These are phyloP conservation scores for Phaeosphaeriaceae sp. DNA, from an alignment of 2,329 filamentous ascomycete species.

Conservation along the genomic window DNA sequence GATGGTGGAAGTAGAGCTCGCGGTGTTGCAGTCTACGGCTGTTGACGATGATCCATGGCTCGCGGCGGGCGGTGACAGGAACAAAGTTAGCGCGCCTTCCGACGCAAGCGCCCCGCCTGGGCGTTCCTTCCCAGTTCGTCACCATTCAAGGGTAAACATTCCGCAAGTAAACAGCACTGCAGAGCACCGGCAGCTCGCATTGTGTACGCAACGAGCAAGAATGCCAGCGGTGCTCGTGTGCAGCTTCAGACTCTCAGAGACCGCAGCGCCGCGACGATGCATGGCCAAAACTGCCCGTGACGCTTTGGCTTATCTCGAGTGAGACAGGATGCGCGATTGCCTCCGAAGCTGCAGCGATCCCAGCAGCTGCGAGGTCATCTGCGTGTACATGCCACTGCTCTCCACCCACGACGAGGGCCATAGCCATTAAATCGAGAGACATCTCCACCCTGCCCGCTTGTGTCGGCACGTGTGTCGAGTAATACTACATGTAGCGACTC, in stretches of 20 bases:
- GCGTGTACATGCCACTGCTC: no score
- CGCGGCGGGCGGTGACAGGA: neutral
- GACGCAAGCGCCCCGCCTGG: slow-evolving; percentile 4
- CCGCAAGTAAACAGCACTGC: neutral
- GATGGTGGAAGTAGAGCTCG: neutral
- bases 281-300: neutral
- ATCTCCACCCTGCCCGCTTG: slow-evolving; percentile 10
- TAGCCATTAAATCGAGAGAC: slow-evolving; percentile 14
- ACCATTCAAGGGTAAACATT: slow-evolving; percentile 1
- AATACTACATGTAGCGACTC: slow-evolving; percentile 7
- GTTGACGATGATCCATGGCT: neutral
- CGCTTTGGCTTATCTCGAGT: slow-evolving; percentile 12
- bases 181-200: no score
- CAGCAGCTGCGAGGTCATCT: neutral
- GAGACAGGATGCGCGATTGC: slow-evolving; percentile 16
- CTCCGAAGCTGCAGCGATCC: slow-evolving; percentile 6
- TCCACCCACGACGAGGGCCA: neutral
- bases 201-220: neutral
- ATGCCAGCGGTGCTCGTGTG: neutral
- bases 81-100: neutral
- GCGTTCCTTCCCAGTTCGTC: slow-evolving; percentile 3
- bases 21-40: neutral
- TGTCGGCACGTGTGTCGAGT: slow-evolving; percentile 17
- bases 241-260: neutral
- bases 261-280: neutral